Base-by-base conservation (phyloP, 83 land plant species). In the Diphasiastrum complanatum region DNA sequence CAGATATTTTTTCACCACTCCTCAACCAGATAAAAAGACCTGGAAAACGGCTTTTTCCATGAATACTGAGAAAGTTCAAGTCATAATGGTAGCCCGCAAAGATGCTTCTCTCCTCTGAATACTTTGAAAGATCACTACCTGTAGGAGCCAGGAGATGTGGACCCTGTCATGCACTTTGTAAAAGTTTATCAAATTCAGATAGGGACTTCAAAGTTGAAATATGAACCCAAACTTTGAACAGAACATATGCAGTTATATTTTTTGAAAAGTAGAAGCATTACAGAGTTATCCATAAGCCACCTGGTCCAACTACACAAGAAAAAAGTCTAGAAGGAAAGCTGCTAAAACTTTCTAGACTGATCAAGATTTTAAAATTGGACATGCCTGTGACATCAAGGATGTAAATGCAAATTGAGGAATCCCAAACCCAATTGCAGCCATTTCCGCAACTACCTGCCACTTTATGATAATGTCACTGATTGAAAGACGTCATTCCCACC, bases 391-490 rank as follows among this genome's bases (percentile, higher is more conserved):
- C 99, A 93, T 93, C 22, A 85, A 52, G 30, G 96, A 86, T 10
- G 92, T 93, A 55, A 93, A 93, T 50, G 99, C 78, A 58, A 80
- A 78, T 66, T 61, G 72, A 31, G 78, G 76, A 70, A 93, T 75
- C 47, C 89, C 96, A 80, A 93, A 93, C 20, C 99, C 96, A 67
- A 89, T 72, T 32, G 97, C 99, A 43, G 99, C 92, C 99, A 93
- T 93, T 69, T 93, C 99, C 51, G 96, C 88, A 65, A 89, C 99
- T 75, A 64, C 82, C 99, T 93, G 50, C 38, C 36, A 4, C 46
- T 58, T 18, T 23, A 18, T 31, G 59, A 32, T n/a, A 32, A 10
- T 28, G 38, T 27, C 34, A 6, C 34, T 4, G 37, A 16, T 23
- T 16, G 5, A 20, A 36, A 59, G 48, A 8, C 2, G 30, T 33